Conservation (phyloP, 768 basidiomycete genomes). For the Clavulina sp. region DNA sequence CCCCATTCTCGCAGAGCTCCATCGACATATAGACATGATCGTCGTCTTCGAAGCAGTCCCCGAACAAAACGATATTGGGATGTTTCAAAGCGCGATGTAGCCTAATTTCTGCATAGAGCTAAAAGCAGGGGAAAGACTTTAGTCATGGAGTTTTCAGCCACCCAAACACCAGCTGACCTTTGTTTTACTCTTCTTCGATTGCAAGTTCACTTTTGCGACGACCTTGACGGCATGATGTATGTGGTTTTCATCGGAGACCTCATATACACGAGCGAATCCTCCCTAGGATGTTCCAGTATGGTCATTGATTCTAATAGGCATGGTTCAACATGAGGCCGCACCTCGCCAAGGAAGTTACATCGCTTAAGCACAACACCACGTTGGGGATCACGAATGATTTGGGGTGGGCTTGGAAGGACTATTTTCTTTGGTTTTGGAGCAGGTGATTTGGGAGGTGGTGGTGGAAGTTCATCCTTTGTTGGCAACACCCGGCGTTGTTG, state of each 20-base stretch:
- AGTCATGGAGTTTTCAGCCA: neutral
- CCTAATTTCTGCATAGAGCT: constrained; percentile 99
- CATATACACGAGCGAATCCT: constrained; percentile 93
- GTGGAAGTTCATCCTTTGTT: neutral
- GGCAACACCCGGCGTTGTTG: too few relatives aligned
- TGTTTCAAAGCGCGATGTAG: constrained; percentile 83
- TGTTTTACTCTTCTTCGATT: constrained; percentile 92
- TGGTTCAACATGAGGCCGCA: constrained; percentile 22
- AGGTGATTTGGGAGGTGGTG: neutral
- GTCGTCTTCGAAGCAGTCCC: constrained; percentile 89
- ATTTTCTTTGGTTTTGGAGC: neutral
- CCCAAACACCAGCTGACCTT: constrained; percentile 38
- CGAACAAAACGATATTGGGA: constrained; percentile 82
- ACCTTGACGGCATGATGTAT: constrained; percentile 76
- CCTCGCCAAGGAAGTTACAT: constrained; percentile 81
- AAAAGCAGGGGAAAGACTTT: neutral
- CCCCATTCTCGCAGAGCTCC: constrained; percentile 77
- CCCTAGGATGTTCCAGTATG: constrained; percentile 33
- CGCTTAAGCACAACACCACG: constrained; percentile 14
- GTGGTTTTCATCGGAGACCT: constrained; percentile 60
- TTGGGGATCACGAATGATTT: neutral
- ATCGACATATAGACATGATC: constrained; percentile 96
- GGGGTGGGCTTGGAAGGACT: neutral
- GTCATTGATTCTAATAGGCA: neutral
- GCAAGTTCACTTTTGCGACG: constrained; percentile 78